Conservation (phyloP, 805 yeast species). For the Middelhovenomyces tepae region DNA sequence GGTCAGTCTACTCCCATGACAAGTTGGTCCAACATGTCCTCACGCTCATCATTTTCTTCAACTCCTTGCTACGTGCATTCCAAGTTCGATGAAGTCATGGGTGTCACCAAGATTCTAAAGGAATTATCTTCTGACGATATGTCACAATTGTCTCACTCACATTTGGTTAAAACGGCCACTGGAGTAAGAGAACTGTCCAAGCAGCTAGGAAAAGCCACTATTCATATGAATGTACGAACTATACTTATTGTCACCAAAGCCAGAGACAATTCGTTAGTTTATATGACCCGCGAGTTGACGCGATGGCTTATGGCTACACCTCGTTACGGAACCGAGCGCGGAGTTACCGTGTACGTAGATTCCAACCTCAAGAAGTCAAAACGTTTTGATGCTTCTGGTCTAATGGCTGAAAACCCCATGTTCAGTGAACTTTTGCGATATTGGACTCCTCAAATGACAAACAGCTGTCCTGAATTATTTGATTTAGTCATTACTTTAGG, state of each 20-base stretch:
- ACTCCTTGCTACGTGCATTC: constrained; percentile 11
- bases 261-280: constrained; percentile 68
- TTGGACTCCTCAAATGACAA: constrained; percentile 59
- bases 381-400: constrained; percentile 51
- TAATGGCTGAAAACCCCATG: constrained; percentile 39
- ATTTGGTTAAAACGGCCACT: constrained; percentile 21
- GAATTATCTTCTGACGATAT: constrained; percentile 32
- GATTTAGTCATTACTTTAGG: constrained; percentile 85
- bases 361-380: constrained; percentile 50
- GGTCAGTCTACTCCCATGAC: too few species aligned
- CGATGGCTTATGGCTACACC: constrained; percentile 52
- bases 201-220: constrained; percentile 20
- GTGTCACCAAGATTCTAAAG: constrained; percentile 23
- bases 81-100: constrained; percentile 8
- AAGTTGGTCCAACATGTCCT: too few species aligned
- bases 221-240: constrained; percentile 58
- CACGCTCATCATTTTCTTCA: constrained; percentile 7
- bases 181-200: constrained; percentile 24
- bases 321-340: constrained; percentile 22
- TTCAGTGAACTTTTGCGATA: constrained; percentile 42
- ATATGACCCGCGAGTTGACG: constrained; percentile 67
- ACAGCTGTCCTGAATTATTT: constrained; percentile 34
- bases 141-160: constrained; percentile 19
- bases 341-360: constrained; percentile 61
- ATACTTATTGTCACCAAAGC: constrained; percentile 86